Base-by-base conservation (phyloP, 2,329 filamentous ascomycete species). In the Aspergillus sclerotialis region DNA sequence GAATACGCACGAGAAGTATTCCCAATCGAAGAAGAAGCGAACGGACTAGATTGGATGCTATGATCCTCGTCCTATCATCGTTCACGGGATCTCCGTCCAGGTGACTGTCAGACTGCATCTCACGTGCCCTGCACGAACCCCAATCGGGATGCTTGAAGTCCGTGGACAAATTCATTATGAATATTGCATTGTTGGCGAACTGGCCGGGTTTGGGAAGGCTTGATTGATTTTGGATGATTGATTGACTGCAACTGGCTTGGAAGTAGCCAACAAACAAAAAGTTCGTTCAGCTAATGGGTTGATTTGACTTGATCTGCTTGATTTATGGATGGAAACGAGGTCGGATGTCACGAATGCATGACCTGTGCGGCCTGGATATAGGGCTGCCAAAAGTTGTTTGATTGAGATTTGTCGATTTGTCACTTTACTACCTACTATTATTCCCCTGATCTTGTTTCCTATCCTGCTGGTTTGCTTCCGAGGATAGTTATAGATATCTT, bases 1-100 rank as follows among this genome's bases (percentile, higher is more conserved):
- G 92, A 96, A 62, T 98, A 96, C 58, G 90, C 90, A 1, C 75
- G 84, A 31, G 92, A 96, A 58, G 88, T 93, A 17, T 96, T 96
- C 52, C 86, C 87, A 0, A 74, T 95, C 9, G 92, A 98, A 61
- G 92, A 98, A 64, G 83, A 89, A 49, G 87, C 88, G 19, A 96
- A 96, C 57, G 90, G 90, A 4, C 67, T 92, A 53, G 86, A 83
- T 11, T 98, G 92, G 92, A 96, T 95, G 90, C 44, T 65, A 33
- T 65, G 39, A 52, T 36, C 30, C 36, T 42, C 29, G 33, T 36
- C 33, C 24, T 38, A n/a, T n/a, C n/a, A n/a, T 37, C 35, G 39
- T 36, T 30, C 38, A 30, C 24, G 26, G 26, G 26, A 10, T 9
- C 13, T 37, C 43, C 24, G 10, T 21, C 48, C 48, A 51, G 49